Conservation (phyloP, 2,329 filamentous ascomycete genomes). For the Alternaria dauci region DNA sequence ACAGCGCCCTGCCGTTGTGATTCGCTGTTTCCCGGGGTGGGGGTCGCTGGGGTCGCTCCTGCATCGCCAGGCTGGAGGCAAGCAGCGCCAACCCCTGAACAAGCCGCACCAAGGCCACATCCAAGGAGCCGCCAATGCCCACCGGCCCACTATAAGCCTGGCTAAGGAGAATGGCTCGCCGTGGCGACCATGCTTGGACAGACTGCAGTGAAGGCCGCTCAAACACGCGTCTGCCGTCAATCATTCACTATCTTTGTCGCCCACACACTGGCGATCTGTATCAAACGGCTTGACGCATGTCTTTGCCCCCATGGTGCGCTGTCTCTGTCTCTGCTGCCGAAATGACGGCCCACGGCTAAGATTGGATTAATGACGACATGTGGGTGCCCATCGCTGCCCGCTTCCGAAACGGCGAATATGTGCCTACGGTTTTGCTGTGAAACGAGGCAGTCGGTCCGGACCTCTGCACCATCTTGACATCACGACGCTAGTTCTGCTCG, state of each 20-base stretch:
- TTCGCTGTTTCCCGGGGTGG: neutral
- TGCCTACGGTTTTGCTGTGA: neutral
- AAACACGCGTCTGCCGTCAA: slow-evolving; percentile 22
- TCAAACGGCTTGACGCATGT: slow-evolving; percentile 5
- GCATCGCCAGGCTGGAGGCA: neutral
- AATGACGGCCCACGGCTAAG: slow-evolving; percentile 7
- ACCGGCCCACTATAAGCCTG: slow-evolving; percentile 8
- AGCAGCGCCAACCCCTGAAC: slow-evolving; percentile 18
- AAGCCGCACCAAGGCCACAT: slow-evolving; percentile 17
- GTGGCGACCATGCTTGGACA: slow-evolving; percentile 24
- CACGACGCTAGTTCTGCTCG: neutral
- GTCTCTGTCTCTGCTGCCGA: neutral
- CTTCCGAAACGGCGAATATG: slow-evolving; percentile 6
- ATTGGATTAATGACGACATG: slow-evolving; percentile 2
- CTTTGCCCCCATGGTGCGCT: neutral
- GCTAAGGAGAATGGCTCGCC: slow-evolving; percentile 12
- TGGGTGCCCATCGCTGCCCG: neutral
- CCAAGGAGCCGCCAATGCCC: slow-evolving; percentile 2
- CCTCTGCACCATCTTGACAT: neutral
- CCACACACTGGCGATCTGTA: slow-evolving; percentile 16
- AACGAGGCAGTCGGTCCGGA: slow-evolving; percentile 3
- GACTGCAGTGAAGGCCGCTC: slow-evolving; percentile 10
- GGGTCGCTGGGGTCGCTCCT: neutral
- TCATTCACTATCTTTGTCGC: slow-evolving; percentile 1
- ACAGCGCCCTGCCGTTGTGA: slow-evolving; percentile 1